phyloP scores from a whole-genome alignment of 208 protist genomes.

The Wallacemonas collosoma region DNA sequence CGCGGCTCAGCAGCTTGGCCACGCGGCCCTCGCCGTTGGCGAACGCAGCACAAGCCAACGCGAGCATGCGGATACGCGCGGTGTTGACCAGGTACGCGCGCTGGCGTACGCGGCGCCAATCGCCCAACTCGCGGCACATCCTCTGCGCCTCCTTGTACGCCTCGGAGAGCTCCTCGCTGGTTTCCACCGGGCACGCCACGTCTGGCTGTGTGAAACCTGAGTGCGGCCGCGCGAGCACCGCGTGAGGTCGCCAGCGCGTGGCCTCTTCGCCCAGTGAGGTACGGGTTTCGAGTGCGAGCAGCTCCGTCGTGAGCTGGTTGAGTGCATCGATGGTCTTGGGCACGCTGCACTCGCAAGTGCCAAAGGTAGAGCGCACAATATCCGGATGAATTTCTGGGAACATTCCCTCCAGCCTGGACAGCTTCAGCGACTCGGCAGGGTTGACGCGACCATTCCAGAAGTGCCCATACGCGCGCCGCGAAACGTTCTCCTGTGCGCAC shows the following conservation, averaged over 20 bases:
- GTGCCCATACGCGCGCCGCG: slow-evolving; percentile 33
- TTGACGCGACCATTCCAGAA: slow-evolving; percentile 40
- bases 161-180: slow-evolving; percentile 31
- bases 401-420: slow-evolving; percentile 55
- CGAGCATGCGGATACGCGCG: slow-evolving; percentile 55
- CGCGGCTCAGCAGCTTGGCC: slow-evolving; percentile 54
- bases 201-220: neutral
- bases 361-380: slow-evolving; percentile 56
- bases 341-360: slow-evolving; percentile 31
- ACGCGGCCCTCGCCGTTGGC: slow-evolving; percentile 44
- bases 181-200: slow-evolving; percentile 12
- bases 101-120: slow-evolving; percentile 79
- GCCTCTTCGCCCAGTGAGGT: slow-evolving; percentile 20
- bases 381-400: slow-evolving; percentile 50
- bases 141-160: slow-evolving; percentile 38
- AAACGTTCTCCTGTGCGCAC: slow-evolving; percentile 57
- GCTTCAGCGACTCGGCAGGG: slow-evolving; percentile 41
- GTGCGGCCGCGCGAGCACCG: neutral
- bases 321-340: slow-evolving; percentile 38
- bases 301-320: slow-evolving; percentile 54
- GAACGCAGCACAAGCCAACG: slow-evolving; percentile 66
- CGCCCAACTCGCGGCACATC: slow-evolving; percentile 53
- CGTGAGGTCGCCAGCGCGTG: slow-evolving; percentile 19
- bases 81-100: slow-evolving; percentile 67
- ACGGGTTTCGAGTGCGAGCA: slow-evolving; percentile 34